These are phyloP conservation scores for Dendrothele bispora DNA, from an alignment of 768 basidiomycete species.

Conservation along the genomic window DNA sequence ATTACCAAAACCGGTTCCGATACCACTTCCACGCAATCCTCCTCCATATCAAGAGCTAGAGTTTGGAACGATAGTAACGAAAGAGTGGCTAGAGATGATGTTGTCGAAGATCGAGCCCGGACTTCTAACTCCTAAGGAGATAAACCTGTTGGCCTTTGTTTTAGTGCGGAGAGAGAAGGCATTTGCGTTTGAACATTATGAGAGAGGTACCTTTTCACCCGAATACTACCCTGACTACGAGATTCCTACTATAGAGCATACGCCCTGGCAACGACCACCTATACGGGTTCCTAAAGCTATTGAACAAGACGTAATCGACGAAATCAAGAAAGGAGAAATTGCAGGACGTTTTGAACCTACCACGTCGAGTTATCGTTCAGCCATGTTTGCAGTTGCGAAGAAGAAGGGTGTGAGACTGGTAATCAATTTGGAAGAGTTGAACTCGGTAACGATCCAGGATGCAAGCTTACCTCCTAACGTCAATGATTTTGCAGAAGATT, in stretches of 20 bases:
- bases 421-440: slow-evolving; percentile 30
- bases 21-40: slow-evolving; percentile 11
- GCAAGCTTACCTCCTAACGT: slow-evolving; percentile 21
- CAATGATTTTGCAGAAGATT: slow-evolving; percentile 25
- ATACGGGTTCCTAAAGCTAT: slow-evolving; percentile 27
- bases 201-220: slow-evolving; percentile 28
- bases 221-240: slow-evolving; percentile 32
- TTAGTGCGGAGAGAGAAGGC: slow-evolving; percentile 12
- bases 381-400: slow-evolving; percentile 25
- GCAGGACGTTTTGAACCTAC: slow-evolving; percentile 23
- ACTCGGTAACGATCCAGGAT: slow-evolving; percentile 29
- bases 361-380: slow-evolving; percentile 19
- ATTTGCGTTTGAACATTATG: slow-evolving; percentile 21
- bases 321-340: slow-evolving; percentile 17
- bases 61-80: slow-evolving; percentile 6
- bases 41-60: slow-evolving; percentile 6
- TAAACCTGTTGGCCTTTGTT: slow-evolving; percentile 15
- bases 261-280: slow-evolving; percentile 27
- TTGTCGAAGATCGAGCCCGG: slow-evolving; percentile 13
- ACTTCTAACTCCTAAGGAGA: slow-evolving; percentile 9
- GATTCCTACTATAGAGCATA: slow-evolving; percentile 31
- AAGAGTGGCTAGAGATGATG: slow-evolving; percentile 13
- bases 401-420: slow-evolving; percentile 29
- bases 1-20: slow-evolving; percentile 7
- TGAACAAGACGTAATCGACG: slow-evolving; percentile 15